Conservation (phyloP, 208 protist genomes). For the Naegleria gruberi region DNA sequence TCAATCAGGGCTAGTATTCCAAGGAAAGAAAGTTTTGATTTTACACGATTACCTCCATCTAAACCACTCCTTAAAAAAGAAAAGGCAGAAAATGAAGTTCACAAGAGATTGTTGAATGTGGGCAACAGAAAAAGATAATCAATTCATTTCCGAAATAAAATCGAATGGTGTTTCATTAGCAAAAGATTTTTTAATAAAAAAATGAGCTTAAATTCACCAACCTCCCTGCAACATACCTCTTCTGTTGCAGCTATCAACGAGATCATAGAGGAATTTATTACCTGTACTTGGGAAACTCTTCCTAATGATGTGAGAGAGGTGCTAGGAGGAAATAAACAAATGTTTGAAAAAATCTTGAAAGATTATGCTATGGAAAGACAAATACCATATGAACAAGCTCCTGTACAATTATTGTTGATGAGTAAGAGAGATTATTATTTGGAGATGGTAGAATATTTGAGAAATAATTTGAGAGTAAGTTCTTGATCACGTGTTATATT, state of each 20-base stretch:
- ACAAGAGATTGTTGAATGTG: background rate
- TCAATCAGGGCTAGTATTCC: background rate
- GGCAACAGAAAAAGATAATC: background rate
- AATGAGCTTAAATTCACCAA: too few relatives aligned
- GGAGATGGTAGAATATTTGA: conserved; percentile 13
- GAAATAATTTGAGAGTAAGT: background rate
- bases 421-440: conserved; percentile 13
- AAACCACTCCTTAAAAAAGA: background rate
- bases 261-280: background rate
- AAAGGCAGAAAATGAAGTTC: background rate
- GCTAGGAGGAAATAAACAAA: background rate
- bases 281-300: background rate
- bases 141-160: too few relatives aligned
- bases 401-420: background rate
- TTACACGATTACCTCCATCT: background rate
- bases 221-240: too few relatives aligned
- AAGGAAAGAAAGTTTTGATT: background rate
- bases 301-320: background rate
- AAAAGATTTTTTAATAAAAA: too few relatives aligned
- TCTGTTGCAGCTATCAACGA: too few relatives aligned
- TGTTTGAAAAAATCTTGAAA: background rate
- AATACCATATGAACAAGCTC: background rate
- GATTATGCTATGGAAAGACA: background rate
- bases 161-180: too few relatives aligned
- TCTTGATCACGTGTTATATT: background rate